Conservation (phyloP, 495 filamentous ascomycete genomes). For the Podospora appendiculata region DNA sequence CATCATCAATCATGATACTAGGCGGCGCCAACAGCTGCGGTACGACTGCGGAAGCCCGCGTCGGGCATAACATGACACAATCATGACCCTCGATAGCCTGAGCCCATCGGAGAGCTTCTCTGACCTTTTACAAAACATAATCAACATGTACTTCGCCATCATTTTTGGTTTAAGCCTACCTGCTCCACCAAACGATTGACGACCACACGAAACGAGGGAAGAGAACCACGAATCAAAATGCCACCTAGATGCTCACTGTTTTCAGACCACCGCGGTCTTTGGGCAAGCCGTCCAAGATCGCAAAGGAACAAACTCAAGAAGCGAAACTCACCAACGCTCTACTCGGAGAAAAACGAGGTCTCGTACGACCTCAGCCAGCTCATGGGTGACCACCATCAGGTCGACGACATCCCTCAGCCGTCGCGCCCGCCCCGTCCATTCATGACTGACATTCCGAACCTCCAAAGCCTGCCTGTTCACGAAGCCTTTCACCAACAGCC, state of each 20-base stretch:
- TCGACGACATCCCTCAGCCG: slow-evolving; percentile 4
- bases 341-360: background rate
- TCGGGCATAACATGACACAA: slow-evolving; percentile 3
- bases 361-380: background rate
- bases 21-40: too few species aligned
- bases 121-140: background rate
- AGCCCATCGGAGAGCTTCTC: background rate
- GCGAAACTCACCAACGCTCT: background rate
- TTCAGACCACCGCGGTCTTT: background rate
- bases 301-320: slow-evolving; percentile 10
- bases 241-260: background rate
- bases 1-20: too few species aligned
- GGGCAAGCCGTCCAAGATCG: background rate
- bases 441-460: slow-evolving; percentile 2
- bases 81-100: background rate
- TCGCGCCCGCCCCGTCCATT: slow-evolving; percentile 4
- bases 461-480: slow-evolving; percentile 12
- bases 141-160: background rate
- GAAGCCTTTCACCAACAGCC: background rate
- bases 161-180: background rate
- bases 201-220: background rate
- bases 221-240: background rate
- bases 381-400: slow-evolving; percentile 4
- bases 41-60: background rate
- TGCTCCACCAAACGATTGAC: too few species aligned